Evolutionary conservation across 2,329 filamentous ascomycete species (phyloP).

Genomic region (Didymella glomerata): DNA sequence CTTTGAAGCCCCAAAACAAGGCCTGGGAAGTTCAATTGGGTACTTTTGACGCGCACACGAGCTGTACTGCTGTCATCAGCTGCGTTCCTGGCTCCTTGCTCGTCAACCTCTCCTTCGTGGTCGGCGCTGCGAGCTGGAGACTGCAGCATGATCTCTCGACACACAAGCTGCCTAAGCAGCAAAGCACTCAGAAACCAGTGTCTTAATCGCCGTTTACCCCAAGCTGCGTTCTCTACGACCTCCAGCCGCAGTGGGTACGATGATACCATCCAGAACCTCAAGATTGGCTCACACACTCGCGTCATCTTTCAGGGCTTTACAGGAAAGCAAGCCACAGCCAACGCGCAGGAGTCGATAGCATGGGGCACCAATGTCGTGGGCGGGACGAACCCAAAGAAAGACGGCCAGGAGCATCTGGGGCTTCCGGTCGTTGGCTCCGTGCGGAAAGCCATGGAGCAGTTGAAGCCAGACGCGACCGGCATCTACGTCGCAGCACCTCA

Average conservation of each 20-base stretch:
- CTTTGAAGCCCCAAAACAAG: neutral
- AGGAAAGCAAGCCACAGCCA: conserved; percentile 73
- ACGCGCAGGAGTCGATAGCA: conserved; percentile 76
- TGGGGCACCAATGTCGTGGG: conserved; percentile 85
- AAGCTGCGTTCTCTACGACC: conserved; percentile 42
- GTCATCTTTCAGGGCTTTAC: conserved; percentile 78
- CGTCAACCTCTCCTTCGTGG: neutral
- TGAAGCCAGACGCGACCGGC: conserved; percentile 79
- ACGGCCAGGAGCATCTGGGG: conserved; percentile 68
- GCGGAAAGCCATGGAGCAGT: conserved; percentile 70
- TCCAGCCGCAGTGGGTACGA: conserved; percentile 58
- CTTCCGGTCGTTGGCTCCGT: conserved; percentile 76
- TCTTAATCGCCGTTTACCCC: conserved; percentile 16
- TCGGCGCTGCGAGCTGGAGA: conserved; percentile 4
- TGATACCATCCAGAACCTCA: conserved; percentile 71
- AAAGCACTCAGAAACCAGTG: conserved; percentile 9
- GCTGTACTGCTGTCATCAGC: conserved; percentile 8
- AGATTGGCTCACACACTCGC: conserved; percentile 70
- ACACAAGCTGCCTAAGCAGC: conserved; percentile 22
- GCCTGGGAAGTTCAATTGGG: conserved; percentile 10
- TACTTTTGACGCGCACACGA: neutral
- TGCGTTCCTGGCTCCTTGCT: neutral
- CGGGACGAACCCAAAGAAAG: conserved; percentile 69
- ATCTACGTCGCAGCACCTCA: conserved; percentile 82
- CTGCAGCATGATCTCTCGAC: conserved; percentile 21